These are phyloP conservation scores for Elsinoe ampelina DNA, from an alignment of 2,329 filamentous ascomycete genomes.

Conservation along the genomic window DNA sequence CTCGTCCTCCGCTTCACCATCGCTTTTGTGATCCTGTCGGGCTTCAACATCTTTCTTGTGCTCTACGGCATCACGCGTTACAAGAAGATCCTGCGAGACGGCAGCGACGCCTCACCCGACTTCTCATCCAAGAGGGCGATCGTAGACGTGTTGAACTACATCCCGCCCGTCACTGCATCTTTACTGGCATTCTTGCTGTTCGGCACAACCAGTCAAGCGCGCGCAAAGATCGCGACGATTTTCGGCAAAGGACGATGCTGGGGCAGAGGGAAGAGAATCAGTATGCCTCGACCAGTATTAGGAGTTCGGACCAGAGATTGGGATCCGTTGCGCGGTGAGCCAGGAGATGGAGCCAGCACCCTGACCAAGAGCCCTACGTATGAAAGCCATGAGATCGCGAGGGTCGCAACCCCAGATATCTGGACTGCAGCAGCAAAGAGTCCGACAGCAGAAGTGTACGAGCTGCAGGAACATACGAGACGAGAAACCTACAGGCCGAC, in stretches of 20 bases:
- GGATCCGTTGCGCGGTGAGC: background rate
- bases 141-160: slow-evolving; percentile 15
- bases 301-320: background rate
- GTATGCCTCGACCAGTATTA: background rate
- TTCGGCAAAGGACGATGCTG: background rate
- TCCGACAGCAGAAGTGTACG: background rate
- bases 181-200: slow-evolving; percentile 18
- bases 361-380: background rate
- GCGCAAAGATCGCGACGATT: slow-evolving; percentile 14
- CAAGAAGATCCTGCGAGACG: slow-evolving; percentile 11
- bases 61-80: slow-evolving; percentile 13
- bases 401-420: background rate
- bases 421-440: background rate
- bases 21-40: slow-evolving; percentile 17
- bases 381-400: background rate
- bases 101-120: slow-evolving; percentile 13
- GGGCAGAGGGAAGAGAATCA: background rate
- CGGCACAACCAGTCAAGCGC: slow-evolving; percentile 17
- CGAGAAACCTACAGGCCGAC: background rate
- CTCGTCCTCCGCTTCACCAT: slow-evolving; percentile 18
- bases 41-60: slow-evolving; percentile 17
- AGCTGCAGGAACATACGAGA: background rate
- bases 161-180: slow-evolving; percentile 15
- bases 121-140: slow-evolving; percentile 14
- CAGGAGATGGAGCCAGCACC: background rate